phyloP scores from a whole-genome alignment of 1,284 basidiomycete genomes.

The Ustilago shanxiensis region DNA sequence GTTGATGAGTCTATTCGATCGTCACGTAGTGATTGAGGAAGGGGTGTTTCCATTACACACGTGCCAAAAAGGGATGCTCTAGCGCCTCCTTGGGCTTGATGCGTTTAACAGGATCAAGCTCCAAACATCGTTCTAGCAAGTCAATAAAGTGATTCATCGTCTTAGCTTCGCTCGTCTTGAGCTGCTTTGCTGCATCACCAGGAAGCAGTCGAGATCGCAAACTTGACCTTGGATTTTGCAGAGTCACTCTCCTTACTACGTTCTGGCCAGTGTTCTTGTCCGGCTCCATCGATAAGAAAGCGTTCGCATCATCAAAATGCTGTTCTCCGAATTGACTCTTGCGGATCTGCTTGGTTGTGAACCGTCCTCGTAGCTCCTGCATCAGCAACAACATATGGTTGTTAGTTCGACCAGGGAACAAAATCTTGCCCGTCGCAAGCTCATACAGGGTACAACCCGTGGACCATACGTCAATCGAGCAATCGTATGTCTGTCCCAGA shows the following conservation, averaged over 20 bases:
- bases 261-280: constrained; percentile 73
- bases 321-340: constrained; percentile 89
- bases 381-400: constrained; percentile 90
- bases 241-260: constrained; percentile 81
- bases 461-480: constrained; percentile 95
- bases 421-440: constrained; percentile 96
- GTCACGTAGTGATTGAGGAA: too few species aligned
- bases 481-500: constrained; percentile 93
- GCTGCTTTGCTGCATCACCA: constrained; percentile 77
- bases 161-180: constrained; percentile 89
- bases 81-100: constrained; percentile 90
- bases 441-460: constrained; percentile 98
- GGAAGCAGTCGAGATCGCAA: constrained; percentile 86
- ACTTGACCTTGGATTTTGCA: constrained; percentile 86
- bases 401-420: constrained; percentile 95
- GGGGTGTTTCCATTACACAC: constrained; percentile 6
- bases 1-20: too few species aligned
- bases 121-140: constrained; percentile 88
- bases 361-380: constrained; percentile 90
- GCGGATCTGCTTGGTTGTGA: constrained; percentile 93
- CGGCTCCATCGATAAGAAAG: constrained; percentile 59
- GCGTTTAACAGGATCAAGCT: constrained; percentile 87
- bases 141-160: constrained; percentile 87
- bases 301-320: constrained; percentile 90
- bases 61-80: constrained; percentile 80